phyloP scores from a whole-genome alignment of 2,329 filamentous ascomycete species.

The Coniochaeta sp. region DNA sequence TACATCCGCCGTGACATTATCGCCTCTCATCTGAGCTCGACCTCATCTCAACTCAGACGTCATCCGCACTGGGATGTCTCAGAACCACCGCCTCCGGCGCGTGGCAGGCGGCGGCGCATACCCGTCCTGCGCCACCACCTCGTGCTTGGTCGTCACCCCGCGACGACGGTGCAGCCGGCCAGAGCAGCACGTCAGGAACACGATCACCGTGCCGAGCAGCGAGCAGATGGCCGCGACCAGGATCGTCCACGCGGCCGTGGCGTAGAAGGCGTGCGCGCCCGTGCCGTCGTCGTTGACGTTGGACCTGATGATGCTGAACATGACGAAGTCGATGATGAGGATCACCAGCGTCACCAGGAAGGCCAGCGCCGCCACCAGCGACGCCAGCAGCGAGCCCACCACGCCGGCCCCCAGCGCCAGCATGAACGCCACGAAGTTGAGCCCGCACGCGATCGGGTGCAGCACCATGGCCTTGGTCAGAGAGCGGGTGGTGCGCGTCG shows the following conservation, averaged over 20 bases:
- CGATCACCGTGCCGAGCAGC: slow-evolving; percentile 46
- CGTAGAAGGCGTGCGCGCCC: slow-evolving; percentile 39
- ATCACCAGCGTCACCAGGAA: slow-evolving; percentile 38
- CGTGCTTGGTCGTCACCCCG: slow-evolving; percentile 5
- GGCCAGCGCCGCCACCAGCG: slow-evolving; percentile 39
- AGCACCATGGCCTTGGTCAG: slow-evolving; percentile 55
- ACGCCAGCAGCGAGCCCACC: slow-evolving; percentile 42
- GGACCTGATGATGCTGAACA: slow-evolving; percentile 45
- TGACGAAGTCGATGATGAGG: slow-evolving; percentile 47
- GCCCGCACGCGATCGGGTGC: slow-evolving; percentile 50
- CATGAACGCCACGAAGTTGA: slow-evolving; percentile 53
- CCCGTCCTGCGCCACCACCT: slow-evolving; percentile 4
- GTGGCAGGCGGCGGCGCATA: slow-evolving; percentile 4
- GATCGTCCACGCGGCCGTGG: slow-evolving; percentile 50
- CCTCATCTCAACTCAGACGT: not conserved
- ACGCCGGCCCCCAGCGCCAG: slow-evolving; percentile 44
- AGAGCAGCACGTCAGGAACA: slow-evolving; percentile 56
- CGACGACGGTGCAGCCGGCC: slow-evolving; percentile 31
- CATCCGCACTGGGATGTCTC: no score
- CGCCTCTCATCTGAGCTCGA: not conserved
- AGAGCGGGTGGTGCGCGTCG: slow-evolving; percentile 34
- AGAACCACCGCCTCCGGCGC: slow-evolving; percentile 6
- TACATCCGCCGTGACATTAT: not conserved
- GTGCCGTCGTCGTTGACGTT: slow-evolving; percentile 39
- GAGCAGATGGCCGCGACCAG: slow-evolving; percentile 47